These are phyloP conservation scores for Triangularia verruculosa DNA, from an alignment of 2,329 filamentous ascomycete species.

Conservation along the genomic window DNA sequence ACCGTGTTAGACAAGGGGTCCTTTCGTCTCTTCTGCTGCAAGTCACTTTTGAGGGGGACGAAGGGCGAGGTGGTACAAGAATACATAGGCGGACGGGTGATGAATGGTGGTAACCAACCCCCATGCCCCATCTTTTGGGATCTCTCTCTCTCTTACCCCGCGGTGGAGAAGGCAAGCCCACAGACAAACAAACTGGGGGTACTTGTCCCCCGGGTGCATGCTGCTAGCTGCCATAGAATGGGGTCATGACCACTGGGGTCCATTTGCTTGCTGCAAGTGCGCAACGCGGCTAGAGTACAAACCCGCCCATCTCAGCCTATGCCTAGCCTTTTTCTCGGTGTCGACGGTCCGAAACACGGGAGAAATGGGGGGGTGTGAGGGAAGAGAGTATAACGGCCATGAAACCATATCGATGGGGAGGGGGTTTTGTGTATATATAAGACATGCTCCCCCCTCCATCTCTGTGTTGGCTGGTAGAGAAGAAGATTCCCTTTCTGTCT, in stretches of 20 bases:
- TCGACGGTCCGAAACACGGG: constrained; percentile 50
- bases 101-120: too few species aligned
- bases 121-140: neutral
- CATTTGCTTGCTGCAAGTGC: constrained; percentile 12
- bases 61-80: neutral
- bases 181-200: constrained; percentile 18
- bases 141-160: constrained; percentile 27
- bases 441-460: neutral
- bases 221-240: constrained; percentile 5
- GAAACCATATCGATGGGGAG: constrained; percentile 25
- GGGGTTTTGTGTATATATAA: constrained; percentile 24
- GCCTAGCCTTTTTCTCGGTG: constrained; percentile 45
- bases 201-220: constrained; percentile 4
- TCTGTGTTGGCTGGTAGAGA: neutral
- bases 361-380: constrained; percentile 36
- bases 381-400: constrained; percentile 24
- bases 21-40: neutral
- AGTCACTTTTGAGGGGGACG: too few species aligned
- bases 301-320: constrained; percentile 27
- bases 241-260: neutral
- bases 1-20: neutral
- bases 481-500: neutral
- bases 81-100: too few species aligned
- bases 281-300: constrained; percentile 17
- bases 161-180: constrained; percentile 18